These are phyloP conservation scores for Hanseniaspora singularis DNA, from an alignment of 805 yeast species.

Conservation along the genomic window DNA sequence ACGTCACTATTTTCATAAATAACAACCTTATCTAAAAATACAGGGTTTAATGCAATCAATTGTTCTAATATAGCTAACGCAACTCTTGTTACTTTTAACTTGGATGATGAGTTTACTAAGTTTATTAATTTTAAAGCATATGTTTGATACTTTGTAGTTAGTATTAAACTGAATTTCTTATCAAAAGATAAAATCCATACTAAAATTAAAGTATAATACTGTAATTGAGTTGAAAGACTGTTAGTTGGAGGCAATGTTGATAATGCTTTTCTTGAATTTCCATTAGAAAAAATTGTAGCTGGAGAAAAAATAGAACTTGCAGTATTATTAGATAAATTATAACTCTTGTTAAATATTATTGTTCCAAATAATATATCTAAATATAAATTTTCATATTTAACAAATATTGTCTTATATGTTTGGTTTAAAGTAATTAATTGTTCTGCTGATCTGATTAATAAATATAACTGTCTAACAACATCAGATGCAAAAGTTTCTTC, in stretches of 20 bases:
- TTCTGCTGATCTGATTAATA: conserved; percentile 11
- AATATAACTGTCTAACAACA: conserved; percentile 8
- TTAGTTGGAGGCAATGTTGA: conserved; percentile 21
- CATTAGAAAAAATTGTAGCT: conserved; percentile 5
- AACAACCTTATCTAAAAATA: conserved; percentile 51
- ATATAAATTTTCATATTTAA: conserved; percentile 9
- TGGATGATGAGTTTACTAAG: conserved; percentile 68
- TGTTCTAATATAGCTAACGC: conserved; percentile 65
- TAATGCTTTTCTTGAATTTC: background rate
- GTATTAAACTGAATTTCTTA: conserved; percentile 36
- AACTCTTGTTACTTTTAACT: conserved; percentile 81
- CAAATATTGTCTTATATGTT: conserved; percentile 1
- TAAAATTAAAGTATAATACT: conserved; percentile 63
- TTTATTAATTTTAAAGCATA: conserved; percentile 35
- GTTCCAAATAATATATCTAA: conserved; percentile 1
- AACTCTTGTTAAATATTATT: conserved; percentile 6
- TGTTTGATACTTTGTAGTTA: conserved; percentile 45
- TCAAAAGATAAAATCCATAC: conserved; percentile 81
- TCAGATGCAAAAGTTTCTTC: background rate
- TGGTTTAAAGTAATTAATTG: conserved; percentile 6
- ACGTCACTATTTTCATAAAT: conserved; percentile 66
- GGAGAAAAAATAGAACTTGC: background rate
- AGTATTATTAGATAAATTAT: background rate
- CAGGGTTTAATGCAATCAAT: conserved; percentile 34
- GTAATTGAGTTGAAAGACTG: conserved; percentile 59